Conservation (phyloP, 306 rosid species). For the Dalbergia oliveri region DNA sequence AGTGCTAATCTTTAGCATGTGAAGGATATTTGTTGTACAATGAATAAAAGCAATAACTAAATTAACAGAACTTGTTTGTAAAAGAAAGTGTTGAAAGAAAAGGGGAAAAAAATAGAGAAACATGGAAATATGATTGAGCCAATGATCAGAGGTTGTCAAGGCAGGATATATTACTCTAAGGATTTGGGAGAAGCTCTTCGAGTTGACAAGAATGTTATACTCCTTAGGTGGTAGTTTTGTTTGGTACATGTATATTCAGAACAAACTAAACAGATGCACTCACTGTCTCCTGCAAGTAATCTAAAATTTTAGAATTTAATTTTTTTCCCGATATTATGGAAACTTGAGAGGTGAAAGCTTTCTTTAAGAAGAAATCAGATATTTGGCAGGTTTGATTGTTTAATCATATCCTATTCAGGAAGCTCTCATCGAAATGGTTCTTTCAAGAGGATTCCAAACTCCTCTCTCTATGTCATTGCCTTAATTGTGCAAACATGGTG, state of each 20-base stretch:
- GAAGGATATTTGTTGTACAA: too few species aligned
- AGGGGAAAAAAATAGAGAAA: not conserved
- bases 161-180: not conserved
- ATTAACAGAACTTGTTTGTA: not conserved
- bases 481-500: constrained; percentile 60
- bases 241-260: not conserved
- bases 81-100: not conserved
- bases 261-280: constrained; percentile 16
- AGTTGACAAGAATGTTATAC: not conserved
- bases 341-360: not conserved
- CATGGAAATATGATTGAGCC: not conserved
- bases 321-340: not conserved
- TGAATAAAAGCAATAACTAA: too few species aligned
- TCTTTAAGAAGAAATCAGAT: constrained; percentile 27
- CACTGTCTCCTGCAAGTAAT: constrained; percentile 11
- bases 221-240: constrained; percentile 23
- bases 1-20: too few species aligned
- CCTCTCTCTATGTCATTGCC: constrained; percentile 43
- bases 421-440: constrained; percentile 24
- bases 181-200: not conserved
- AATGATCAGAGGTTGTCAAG: not conserved
- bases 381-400: constrained; percentile 25
- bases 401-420: constrained; percentile 34
- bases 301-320: not conserved
- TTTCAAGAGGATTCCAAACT: constrained; percentile 37